phyloP scores from a whole-genome alignment of 176 grass and related monocot species.

The Phragmites australis region DNA sequence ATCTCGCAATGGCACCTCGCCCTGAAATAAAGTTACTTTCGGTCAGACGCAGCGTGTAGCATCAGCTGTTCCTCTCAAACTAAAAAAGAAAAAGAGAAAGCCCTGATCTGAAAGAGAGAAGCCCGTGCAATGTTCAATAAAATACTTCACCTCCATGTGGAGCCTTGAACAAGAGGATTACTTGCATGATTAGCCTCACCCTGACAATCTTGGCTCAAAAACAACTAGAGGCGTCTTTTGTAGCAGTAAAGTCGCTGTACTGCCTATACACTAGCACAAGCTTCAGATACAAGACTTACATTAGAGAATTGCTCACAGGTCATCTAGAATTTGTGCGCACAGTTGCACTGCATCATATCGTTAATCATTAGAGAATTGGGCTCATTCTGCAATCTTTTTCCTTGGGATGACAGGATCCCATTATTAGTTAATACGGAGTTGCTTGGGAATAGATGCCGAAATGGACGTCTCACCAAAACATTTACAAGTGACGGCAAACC shows the following conservation, averaged over 20 bases:
- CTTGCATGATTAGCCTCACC: background rate
- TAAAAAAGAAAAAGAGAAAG: background rate
- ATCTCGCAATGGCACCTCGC: slow-evolving; percentile 28
- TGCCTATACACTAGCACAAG: background rate
- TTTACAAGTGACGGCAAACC: background rate
- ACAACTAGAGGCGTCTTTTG: background rate
- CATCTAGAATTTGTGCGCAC: background rate
- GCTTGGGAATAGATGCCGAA: slow-evolving; percentile 24
- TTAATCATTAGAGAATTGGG: slow-evolving; percentile 13
- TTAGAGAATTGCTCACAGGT: background rate
- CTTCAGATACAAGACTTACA: background rate
- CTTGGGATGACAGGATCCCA: slow-evolving; percentile 1
- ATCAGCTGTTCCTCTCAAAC: slow-evolving; percentile 31
- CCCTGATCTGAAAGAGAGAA: background rate
- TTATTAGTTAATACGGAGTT: background rate
- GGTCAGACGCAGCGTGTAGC: slow-evolving; percentile 19
- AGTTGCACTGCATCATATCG: background rate
- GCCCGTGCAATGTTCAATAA: background rate
- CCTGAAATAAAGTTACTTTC: slow-evolving; percentile 20
- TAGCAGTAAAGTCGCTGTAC: background rate
- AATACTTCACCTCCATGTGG: slow-evolving; percentile 8
- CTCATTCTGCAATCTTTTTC: background rate
- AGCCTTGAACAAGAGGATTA: background rate
- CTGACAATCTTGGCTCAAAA: background rate
- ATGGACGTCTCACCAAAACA: slow-evolving; percentile 23